These are phyloP conservation scores for Arachis monticola DNA, from an alignment of 331 rosid genomes.

Conservation along the genomic window DNA sequence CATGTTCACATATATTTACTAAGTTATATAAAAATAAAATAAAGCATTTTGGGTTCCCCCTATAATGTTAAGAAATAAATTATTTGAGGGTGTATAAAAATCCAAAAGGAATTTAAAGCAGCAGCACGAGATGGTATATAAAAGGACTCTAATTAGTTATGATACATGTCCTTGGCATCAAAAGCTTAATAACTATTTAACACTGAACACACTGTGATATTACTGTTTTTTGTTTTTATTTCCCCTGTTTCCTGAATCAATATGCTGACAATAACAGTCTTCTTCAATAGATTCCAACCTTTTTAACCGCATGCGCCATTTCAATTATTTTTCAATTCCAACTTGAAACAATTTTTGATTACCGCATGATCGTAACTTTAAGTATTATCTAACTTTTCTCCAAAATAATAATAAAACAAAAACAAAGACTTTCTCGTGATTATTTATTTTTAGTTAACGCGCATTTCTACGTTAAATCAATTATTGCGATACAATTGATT, in stretches of 20 bases:
- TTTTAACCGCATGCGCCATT: constrained; percentile 24
- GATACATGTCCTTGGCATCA: constrained; percentile 12
- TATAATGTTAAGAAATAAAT: too few species aligned
- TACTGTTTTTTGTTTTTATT: background rate
- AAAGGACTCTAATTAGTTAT: constrained; percentile 8
- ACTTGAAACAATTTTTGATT: constrained; percentile 31
- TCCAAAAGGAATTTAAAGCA: too few species aligned
- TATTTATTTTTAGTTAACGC: background rate
- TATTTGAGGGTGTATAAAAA: too few species aligned
- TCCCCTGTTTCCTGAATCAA: background rate
- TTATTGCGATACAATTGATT: too few species aligned
- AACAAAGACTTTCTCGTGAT: background rate
- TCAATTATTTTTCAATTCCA: constrained; percentile 1
- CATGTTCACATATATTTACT: too few species aligned
- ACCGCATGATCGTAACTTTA: background rate
- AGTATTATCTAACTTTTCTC: background rate
- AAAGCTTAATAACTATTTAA: constrained; percentile 6
- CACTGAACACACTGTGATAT: background rate
- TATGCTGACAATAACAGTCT: constrained; percentile 37
- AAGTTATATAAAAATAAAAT: too few species aligned
- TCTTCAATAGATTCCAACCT: constrained; percentile 28
- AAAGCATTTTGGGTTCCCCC: too few species aligned
- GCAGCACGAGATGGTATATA: background rate
- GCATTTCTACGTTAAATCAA: background rate
- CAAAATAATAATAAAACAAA: background rate